Base-by-base conservation (phyloP, 352 stramenopile species). In the Blastocystis sp. region DNA sequence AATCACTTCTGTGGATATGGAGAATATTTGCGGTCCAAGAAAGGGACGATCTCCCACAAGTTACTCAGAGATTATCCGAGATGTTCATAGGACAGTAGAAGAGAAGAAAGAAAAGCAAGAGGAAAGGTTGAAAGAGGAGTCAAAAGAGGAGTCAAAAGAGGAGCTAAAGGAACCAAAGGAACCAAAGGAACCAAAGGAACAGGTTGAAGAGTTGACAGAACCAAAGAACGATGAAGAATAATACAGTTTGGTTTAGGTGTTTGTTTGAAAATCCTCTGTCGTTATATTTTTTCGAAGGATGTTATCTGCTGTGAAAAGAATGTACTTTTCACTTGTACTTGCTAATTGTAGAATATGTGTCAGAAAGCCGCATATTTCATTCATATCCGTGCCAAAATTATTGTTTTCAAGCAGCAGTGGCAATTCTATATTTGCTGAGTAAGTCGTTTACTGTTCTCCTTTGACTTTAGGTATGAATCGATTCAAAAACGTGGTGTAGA, bases 401-500 rank as follows among this genome's bases (percentile, higher is more conserved):
- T 59, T 34, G 1, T 34, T 34, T 34, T 34, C 29, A 34, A 34
- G 29, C 29, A 34, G 29, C 29, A 34, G 29, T 34, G 29, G 29
- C 1, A 34, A 34, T 34, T 34, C 29, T 34, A 34, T 8, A 6
- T 23, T 75, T 47, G 15, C 18, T 53, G 63, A 80, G 41, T 53
- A n/a, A 7, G 13, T 13, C 6, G 39, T 9, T 29, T 29, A 29
- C 39, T 29, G 9, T 54, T 13, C 4, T 18, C 13, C n/a, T 82
- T 20, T 39, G 9, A 11, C 15, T 37, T 18, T 66, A 82, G 73
- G 29, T 82, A 88, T 56, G 66, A 88, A n/a, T 61, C 26, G 2
- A 79, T 88, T 39, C 41, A n/a, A 37, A 88, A 88, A 29, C 62
- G 77, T 55, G 77, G 77, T 41, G 29, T 6, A 88, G 53, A 88